Evolutionary conservation across 208 protist genomes (phyloP), one percentile per base, ranked within the genome.

Genomic region (Kentomonas sorsogonicus): DNA sequence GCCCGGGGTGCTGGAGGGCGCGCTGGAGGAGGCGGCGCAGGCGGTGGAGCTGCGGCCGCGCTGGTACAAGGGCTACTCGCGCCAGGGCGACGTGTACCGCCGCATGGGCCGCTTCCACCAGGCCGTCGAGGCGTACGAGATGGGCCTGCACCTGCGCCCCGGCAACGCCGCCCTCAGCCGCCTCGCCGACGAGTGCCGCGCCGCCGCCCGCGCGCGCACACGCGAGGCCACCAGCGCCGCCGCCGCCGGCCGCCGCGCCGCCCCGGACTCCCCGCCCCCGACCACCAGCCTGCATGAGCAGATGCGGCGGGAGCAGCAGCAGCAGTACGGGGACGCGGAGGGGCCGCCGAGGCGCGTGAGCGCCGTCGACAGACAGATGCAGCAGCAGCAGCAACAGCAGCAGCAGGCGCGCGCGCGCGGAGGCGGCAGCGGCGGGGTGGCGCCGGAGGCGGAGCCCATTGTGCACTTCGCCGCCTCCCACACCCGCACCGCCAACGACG

Each of bases 31-130:
- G 56, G 95, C 93, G 3, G 83, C 96, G 30, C 75, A 87, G 44
- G 69, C 79, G 6, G 76, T 97, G 41, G 46, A 69, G 30, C 66
- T 97, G 47, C 92, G 96, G 16, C 79, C 87, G n/a, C 73, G 72
- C 13, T 98, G 92, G 89, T 87, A 93, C 50, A 98, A 97, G 51
- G 89, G 91, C 15, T 97, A 97, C 69, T 63, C 87, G 15, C 81
- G 96, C 43, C 79, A 96, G 51, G 94, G 84, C 26, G 86, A 91
- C 59, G 90, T 86, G n/a, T 79, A 92, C 30, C 88, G 91, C 59
- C 81, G 80, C 50, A 61, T 96, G 39, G 63, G 69, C 43, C 69
- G 89, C 10, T 98, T 98, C 74, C 69, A 73, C 38, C 73, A 81
- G 31, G 94, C 94, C 18, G 77, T 77, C 57, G 84, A 93, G 53